Percentiles rank a stretch among this genome's conserved stretches.
These are phyloP conservation scores for Boletus mariae DNA, from an alignment of 1,284 basidiomycete species.

Conservation along the genomic window DNA sequence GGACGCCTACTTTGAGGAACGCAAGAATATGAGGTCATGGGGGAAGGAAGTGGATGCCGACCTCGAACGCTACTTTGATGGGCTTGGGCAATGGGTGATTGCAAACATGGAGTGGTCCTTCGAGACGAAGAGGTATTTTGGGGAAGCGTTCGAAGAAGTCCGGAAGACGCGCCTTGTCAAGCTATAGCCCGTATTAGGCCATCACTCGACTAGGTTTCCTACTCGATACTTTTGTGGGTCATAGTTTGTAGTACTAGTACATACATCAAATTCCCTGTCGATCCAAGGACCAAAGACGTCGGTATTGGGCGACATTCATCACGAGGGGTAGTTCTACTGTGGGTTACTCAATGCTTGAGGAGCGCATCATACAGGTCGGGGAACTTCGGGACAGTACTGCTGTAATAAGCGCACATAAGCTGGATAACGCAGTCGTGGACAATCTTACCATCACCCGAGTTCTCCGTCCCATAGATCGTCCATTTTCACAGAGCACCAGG, in stretches of 20 bases:
- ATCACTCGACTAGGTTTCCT: constrained; percentile 1
- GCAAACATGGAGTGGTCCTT: constrained; percentile 59
- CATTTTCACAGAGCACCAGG: constrained; percentile 11
- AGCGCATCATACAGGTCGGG: not conserved
- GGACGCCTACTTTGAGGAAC: constrained; percentile 45
- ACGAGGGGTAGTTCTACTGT: constrained; percentile 12
- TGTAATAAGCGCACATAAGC: constrained; percentile 5
- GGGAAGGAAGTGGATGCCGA: constrained; percentile 45
- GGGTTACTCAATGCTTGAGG: constrained; percentile 12
- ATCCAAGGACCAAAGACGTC: constrained; percentile 6
- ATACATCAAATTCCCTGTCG: constrained; percentile 13
- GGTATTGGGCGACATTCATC: constrained; percentile 8
- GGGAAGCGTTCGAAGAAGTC: constrained; percentile 23
- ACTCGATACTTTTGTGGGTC: not conserved
- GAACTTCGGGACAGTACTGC: not conserved
- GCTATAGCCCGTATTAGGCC: constrained; percentile 1
- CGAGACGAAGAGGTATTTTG: constrained; percentile 56
- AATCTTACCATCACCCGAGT: constrained; percentile 16
- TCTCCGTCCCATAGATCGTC: not conserved
- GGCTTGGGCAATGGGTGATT: constrained; percentile 47
- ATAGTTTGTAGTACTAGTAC: constrained; percentile 15
- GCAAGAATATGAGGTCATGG: constrained; percentile 46
- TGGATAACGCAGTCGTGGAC: not conserved
- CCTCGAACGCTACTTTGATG: constrained; percentile 46
- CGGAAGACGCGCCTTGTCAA: constrained; percentile 26